A percentile compares a stretch with the other conserved stretches of the same genome.
Evolutionary conservation across 441 rosid species (phyloP).

Genomic region (Sinapis alba): DNA sequence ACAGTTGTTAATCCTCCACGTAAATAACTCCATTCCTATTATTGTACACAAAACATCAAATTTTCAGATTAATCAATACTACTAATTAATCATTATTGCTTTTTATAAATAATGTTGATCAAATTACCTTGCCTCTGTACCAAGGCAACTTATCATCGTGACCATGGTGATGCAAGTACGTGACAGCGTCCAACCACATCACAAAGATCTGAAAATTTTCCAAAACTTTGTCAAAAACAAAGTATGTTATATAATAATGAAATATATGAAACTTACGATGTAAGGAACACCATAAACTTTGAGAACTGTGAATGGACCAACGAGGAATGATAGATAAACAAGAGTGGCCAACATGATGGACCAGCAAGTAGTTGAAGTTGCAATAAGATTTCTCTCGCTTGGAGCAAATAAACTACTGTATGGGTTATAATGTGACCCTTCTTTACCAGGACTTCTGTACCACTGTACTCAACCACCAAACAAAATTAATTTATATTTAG

Average conservation of each 20-base stretch:
- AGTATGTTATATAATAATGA: background rate
- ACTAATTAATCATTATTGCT: background rate
- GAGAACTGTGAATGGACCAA: conserved; percentile 64
- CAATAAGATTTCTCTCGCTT: conserved; percentile 58
- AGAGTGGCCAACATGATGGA: conserved; percentile 60
- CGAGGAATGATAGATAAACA: conserved; percentile 44
- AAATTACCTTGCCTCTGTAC: conserved; percentile 86
- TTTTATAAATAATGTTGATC: background rate
- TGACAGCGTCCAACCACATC: conserved; percentile 82
- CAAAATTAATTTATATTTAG: background rate
- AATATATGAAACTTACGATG: conserved; percentile 45
- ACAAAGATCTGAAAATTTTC: conserved; percentile 57
- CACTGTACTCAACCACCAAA: conserved; percentile 49
- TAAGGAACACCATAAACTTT: conserved; percentile 87
- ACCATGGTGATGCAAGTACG: conserved; percentile 96
- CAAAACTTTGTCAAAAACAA: background rate
- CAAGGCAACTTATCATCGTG: conserved; percentile 86
- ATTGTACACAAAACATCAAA: background rate
- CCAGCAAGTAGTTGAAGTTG: conserved; percentile 76
- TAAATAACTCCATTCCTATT: conserved; percentile 87
- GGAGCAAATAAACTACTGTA: conserved; percentile 65
- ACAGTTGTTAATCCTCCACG: conserved; percentile 93
- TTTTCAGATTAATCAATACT: background rate
- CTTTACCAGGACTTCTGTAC: conserved; percentile 88
- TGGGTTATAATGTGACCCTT: conserved; percentile 91